phyloP scores from a whole-genome alignment of 257 asterid species.

The Solanum clarkiae region DNA sequence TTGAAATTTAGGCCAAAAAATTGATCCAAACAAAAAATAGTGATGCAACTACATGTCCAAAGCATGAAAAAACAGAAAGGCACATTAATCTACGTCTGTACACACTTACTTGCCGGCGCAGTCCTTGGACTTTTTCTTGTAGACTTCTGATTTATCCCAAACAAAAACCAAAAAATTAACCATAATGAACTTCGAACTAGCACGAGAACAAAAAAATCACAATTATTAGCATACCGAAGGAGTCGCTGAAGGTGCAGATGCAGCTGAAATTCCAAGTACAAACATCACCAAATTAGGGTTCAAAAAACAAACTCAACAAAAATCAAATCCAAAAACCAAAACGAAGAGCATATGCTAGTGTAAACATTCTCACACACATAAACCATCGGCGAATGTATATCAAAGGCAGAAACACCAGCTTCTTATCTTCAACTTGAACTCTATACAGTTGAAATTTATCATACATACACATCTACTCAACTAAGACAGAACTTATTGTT shows the following conservation, averaged over 20 bases:
- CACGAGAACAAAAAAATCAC: background rate
- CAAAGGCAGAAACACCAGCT: background rate
- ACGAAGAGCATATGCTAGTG: background rate
- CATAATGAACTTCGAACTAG: background rate
- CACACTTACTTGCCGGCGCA: conserved; percentile 14
- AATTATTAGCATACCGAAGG: background rate
- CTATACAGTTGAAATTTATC: background rate
- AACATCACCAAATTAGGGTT: conserved; percentile 24
- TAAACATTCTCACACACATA: background rate
- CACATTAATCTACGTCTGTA: background rate
- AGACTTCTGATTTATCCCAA: conserved; percentile 20
- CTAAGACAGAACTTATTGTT: background rate
- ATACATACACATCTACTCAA: background rate
- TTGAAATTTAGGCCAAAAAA: background rate
- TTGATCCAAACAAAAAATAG: background rate
- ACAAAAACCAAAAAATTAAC: background rate
- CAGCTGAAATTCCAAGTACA: conserved; percentile 13
- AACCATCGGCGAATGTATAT: background rate
- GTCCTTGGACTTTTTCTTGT: conserved; percentile 16
- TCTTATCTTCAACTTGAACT: background rate
- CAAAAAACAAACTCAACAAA: background rate
- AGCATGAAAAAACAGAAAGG: background rate
- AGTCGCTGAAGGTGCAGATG: conserved; percentile 29
- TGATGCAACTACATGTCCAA: background rate
- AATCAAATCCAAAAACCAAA: background rate